Base-by-base conservation (phyloP, 441 rosid species). In the Gossypium gossypioides region DNA sequence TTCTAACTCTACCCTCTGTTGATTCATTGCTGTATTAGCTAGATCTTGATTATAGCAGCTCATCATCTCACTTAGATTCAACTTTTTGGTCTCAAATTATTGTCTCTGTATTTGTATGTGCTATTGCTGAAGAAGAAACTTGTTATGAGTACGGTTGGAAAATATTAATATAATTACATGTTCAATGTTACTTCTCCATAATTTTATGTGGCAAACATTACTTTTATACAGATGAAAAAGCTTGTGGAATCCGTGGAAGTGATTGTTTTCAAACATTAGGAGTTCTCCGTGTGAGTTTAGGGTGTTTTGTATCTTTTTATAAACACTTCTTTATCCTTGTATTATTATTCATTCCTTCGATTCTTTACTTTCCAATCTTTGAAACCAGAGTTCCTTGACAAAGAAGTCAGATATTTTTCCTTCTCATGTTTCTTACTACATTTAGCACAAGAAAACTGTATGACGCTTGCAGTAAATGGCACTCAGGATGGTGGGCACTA, bases 221-320 rank as follows among this genome's bases (percentile, higher is more conserved):
- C 21, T 54, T 54, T 16, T 50, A 25, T 46, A 76, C 90, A 93
- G 98, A 85, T 80, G 32, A 84, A 3, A 85, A 81, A 81, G 82
- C 93, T 46, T 91, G 98, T 50, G 94, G 96, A 73, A 71, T 44
- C 67, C 79, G 68, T 18, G 96, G 96, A 77, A 59, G 67, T 67
- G 82, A 86, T 44, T 93, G 93, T 78, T 84, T 86, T 16, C 86
- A 78, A 37, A 87, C 88, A 0, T 61, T 84, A 68, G 98, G 98
- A 15, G 97, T 93, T 74, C 97, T 89, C 52, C 93, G 96, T 0
- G 92, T 91, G 81, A 91, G 97, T 69, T 80, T 91, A 19, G 97
- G 96, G 80, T 89, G 96, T 79, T 93, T 91, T 71, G 97, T 93
- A 91, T 91, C 96, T 73, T 85, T 78, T 15, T 54, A 10, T 42